Evolutionary conservation across 805 yeast genomes (phyloP).

Genomic region (Metschnikowia koreensis): DNA sequence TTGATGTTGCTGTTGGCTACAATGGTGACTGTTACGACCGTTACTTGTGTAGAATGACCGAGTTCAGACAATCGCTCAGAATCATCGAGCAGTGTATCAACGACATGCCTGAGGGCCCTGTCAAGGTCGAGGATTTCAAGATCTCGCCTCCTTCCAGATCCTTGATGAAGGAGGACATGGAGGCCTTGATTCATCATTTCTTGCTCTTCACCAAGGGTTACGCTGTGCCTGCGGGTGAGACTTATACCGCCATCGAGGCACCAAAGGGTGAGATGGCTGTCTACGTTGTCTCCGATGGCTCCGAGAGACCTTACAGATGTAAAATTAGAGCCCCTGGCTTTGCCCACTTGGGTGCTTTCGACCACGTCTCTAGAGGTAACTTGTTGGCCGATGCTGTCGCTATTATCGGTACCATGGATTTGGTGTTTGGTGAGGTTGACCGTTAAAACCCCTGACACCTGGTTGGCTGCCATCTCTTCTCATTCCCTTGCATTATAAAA

Average conservation of each 20-base stretch:
- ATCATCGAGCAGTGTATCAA: slow-evolving; percentile 87
- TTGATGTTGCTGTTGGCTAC: slow-evolving; percentile 81
- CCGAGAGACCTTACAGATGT: slow-evolving; percentile 89
- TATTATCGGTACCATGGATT: slow-evolving; percentile 92
- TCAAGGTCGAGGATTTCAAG: slow-evolving; percentile 87
- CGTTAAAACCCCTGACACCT: slow-evolving; percentile 46
- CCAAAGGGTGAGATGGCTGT: slow-evolving; percentile 97
- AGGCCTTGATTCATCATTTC: slow-evolving; percentile 86
- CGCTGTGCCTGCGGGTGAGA: slow-evolving; percentile 86
- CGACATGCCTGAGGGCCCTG: slow-evolving; percentile 90
- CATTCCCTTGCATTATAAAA: slow-evolving; percentile 12
- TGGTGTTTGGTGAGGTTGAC: slow-evolving; percentile 93
- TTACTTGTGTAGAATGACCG: slow-evolving; percentile 84
- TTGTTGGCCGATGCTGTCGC: slow-evolving; percentile 91
- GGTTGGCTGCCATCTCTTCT: background rate
- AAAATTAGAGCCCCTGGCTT: slow-evolving; percentile 94
- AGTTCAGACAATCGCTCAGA: slow-evolving; percentile 86
- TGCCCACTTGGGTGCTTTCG: slow-evolving; percentile 86
- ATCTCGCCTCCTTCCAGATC: slow-evolving; percentile 79
- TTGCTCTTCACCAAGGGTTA: slow-evolving; percentile 84
- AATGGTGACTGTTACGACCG: slow-evolving; percentile 93
- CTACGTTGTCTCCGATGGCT: slow-evolving; percentile 82
- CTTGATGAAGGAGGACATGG: slow-evolving; percentile 89
- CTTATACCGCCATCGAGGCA: slow-evolving; percentile 88
- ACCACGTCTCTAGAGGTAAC: slow-evolving; percentile 81